phyloP scores from a whole-genome alignment of 192 early-diverging fungal genomes.

The Mortierella antarctica region DNA sequence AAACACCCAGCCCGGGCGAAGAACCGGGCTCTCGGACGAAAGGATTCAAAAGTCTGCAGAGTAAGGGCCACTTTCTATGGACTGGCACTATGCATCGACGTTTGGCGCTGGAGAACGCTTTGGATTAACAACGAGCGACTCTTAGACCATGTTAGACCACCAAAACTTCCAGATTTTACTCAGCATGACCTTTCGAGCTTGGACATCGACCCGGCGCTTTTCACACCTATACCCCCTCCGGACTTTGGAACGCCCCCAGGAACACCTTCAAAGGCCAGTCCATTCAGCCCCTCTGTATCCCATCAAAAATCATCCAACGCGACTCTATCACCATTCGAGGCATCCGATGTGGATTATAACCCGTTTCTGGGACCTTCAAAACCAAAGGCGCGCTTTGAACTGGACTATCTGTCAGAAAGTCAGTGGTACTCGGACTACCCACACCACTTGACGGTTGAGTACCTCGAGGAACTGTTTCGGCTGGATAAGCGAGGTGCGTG shows the following conservation, averaged over 20 bases:
- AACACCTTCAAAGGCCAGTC: conserved; percentile 3
- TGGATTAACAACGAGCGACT: background rate
- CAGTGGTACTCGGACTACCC: conserved; percentile 53
- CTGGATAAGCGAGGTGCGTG: conserved; percentile 37
- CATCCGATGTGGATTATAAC: conserved; percentile 20
- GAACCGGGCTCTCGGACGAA: conserved; percentile 20
- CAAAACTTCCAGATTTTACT: conserved; percentile 15
- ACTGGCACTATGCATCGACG: no score
- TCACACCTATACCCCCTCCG: conserved; percentile 25
- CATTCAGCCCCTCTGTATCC: conserved; percentile 5
- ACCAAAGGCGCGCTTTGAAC: conserved; percentile 26
- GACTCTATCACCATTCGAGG: conserved; percentile 1
- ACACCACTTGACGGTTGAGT: conserved; percentile 42
- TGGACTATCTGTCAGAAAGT: conserved; percentile 49
- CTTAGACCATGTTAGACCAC: background rate
- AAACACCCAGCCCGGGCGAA: conserved; percentile 38
- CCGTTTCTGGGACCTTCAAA: conserved; percentile 40
- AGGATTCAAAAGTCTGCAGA: conserved; percentile 18
- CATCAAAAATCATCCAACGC: background rate
- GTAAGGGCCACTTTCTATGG: background rate
- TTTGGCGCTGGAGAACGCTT: no score
- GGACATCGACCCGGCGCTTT: background rate
- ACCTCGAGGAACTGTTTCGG: conserved; percentile 38
- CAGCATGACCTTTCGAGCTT: conserved; percentile 4
- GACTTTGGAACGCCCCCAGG: conserved; percentile 41